phyloP scores from a whole-genome alignment of 257 asterid genomes.

The Capsicum rhomboideum region DNA sequence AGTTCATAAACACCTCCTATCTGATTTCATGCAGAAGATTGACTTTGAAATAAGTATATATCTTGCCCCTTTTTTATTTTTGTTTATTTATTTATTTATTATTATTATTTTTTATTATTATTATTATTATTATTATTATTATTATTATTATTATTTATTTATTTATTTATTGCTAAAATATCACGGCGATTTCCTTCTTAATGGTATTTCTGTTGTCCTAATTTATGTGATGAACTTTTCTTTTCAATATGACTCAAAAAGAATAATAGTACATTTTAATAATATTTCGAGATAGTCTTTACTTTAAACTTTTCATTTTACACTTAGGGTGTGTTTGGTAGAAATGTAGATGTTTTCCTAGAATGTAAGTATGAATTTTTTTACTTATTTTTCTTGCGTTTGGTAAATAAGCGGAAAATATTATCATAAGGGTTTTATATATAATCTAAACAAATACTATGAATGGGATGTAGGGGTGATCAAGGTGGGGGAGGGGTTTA shows the following conservation, averaged over 20 bases:
- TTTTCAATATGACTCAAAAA: background rate
- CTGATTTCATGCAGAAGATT: constrained; percentile 3
- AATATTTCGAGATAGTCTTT: background rate
- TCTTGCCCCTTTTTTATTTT: background rate
- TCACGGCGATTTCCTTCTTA: too few relatives aligned
- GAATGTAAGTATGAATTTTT: background rate
- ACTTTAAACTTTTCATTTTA: background rate
- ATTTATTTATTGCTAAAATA: too few relatives aligned
- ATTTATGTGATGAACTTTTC: background rate
- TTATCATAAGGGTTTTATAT: background rate
- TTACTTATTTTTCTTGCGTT: background rate
- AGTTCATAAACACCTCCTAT: background rate
- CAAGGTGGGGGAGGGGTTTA: too few relatives aligned
- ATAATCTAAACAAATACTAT: background rate
- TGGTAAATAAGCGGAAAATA: background rate
- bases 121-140: too few relatives aligned
- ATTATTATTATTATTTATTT: too few relatives aligned
- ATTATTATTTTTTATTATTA: too few relatives aligned
- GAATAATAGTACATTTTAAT: background rate
- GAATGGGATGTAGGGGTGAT: background rate
- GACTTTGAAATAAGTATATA: background rate
- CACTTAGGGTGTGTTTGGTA: background rate
- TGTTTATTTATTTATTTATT: background rate
- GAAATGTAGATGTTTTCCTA: background rate
- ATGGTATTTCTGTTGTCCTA: background rate